These are phyloP conservation scores for Pyrenochaeta sp. DNA, from an alignment of 2,329 filamentous ascomycete species.

Conservation along the genomic window DNA sequence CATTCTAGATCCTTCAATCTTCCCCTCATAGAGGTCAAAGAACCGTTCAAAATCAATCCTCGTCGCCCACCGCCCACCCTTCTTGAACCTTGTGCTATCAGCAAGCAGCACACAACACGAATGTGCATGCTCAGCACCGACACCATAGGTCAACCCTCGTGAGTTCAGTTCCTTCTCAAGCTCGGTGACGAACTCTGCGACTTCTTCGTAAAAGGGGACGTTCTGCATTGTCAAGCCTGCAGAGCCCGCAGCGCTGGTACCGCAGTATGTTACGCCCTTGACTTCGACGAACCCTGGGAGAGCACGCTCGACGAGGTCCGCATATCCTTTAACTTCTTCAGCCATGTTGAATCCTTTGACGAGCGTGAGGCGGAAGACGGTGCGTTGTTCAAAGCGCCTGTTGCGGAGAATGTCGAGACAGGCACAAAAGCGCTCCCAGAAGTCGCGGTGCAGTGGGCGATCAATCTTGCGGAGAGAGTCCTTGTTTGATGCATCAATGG, in stretches of 20 bases:
- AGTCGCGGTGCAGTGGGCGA: conserved; percentile 90
- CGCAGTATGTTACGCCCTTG: conserved; percentile 97
- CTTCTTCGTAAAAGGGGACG: conserved; percentile 94
- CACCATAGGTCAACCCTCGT: conserved; percentile 82
- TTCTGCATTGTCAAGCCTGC: conserved; percentile 96
- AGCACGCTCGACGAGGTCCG: conserved; percentile 83
- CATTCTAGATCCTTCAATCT: conserved; percentile 39
- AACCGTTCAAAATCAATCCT: conserved; percentile 90
- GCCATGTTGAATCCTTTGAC: conserved; percentile 99
- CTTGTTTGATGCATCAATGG: conserved; percentile 91
- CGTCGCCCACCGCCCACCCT: conserved; percentile 85
- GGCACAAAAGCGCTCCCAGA: conserved; percentile 93
- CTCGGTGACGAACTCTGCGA: conserved; percentile 80
- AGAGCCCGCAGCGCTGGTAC: conserved; percentile 82
- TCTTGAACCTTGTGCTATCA: conserved; percentile 75
- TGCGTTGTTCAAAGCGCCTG: conserved; percentile 84
- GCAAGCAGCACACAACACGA: conserved; percentile 92
- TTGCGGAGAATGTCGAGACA: conserved; percentile 86
- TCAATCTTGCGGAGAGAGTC: conserved; percentile 90
- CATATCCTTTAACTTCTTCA: conserved; percentile 90
- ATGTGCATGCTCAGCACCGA: conserved; percentile 94
- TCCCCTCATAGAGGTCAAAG: conserved; percentile 80
- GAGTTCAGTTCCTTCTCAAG: conserved; percentile 73
- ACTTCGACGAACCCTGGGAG: conserved; percentile 93
- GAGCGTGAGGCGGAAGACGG: conserved; percentile 92